These are phyloP conservation scores for Colletotrichum tropicicola DNA, from an alignment of 2,329 filamentous ascomycete genomes.

Conservation along the genomic window DNA sequence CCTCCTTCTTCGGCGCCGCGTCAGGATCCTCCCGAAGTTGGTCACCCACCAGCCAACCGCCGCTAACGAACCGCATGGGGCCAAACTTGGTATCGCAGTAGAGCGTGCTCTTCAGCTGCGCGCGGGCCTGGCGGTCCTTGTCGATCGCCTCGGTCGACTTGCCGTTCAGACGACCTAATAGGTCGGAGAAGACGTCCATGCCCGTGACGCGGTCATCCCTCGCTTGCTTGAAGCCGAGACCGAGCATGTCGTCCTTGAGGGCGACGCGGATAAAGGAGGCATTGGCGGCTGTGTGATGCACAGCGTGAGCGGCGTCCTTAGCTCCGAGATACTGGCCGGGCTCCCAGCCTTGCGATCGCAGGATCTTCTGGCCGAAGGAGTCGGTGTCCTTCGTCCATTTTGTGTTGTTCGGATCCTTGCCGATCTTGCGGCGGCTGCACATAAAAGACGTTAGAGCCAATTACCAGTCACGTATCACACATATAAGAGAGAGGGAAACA, in stretches of 20 bases:
- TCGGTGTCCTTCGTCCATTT: conserved; percentile 86
- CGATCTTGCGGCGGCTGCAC: conserved; percentile 71
- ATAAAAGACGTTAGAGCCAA: neutral
- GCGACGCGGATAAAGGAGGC: conserved; percentile 85
- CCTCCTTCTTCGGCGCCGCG: conserved; percentile 37
- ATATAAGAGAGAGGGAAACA: neutral
- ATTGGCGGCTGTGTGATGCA: conserved; percentile 81
- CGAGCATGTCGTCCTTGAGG: conserved; percentile 91
- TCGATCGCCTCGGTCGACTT: conserved; percentile 79
- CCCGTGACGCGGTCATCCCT: conserved; percentile 84
- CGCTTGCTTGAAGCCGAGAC: conserved; percentile 83
- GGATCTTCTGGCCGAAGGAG: conserved; percentile 89
- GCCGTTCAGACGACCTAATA: conserved; percentile 90
- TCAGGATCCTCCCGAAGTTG: conserved; percentile 58
- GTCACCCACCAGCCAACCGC: conserved; percentile 75
- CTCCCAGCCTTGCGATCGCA: conserved; percentile 89
- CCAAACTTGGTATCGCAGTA: conserved; percentile 83
- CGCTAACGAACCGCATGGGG: conserved; percentile 84
- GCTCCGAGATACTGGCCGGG: conserved; percentile 86
- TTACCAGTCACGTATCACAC: neutral
- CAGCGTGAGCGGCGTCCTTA: conserved; percentile 77
- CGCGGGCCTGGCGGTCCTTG: conserved; percentile 73
- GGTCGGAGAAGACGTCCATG: conserved; percentile 84
- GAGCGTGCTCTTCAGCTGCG: conserved; percentile 75
- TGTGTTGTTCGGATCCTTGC: conserved; percentile 94